Evolutionary conservation across 257 asterid genomes (phyloP).

Genomic region (Forsythia viridissima): DNA sequence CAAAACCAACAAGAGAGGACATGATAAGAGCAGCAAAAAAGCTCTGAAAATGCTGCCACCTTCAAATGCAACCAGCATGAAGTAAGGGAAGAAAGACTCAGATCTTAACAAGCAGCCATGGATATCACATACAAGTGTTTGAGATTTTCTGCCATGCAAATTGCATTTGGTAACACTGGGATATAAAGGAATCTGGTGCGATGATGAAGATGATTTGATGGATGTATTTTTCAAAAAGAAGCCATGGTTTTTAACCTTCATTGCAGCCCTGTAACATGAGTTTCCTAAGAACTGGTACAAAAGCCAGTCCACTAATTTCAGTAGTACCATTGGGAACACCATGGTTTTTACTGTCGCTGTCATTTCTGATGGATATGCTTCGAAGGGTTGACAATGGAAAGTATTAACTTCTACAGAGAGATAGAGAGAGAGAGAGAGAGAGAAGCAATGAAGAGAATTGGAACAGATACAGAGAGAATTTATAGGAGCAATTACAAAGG

Average conservation of each 20-base stretch:
- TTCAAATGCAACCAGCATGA: slow-evolving; percentile 94
- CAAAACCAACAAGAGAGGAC: slow-evolving; percentile 46
- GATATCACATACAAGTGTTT: slow-evolving; percentile 66
- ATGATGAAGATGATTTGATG: slow-evolving; percentile 35
- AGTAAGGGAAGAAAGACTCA: slow-evolving; percentile 74
- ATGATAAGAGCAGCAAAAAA: slow-evolving; percentile 57
- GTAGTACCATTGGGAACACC: slow-evolving; percentile 65
- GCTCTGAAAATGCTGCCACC: slow-evolving; percentile 83
- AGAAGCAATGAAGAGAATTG: slow-evolving; percentile 28
- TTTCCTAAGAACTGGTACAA: slow-evolving; percentile 61
- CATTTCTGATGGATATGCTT: slow-evolving; percentile 16
- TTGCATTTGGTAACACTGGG: slow-evolving; percentile 49
- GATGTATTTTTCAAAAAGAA: slow-evolving; percentile 39
- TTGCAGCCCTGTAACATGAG: slow-evolving; percentile 66
- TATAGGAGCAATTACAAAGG: slow-evolving; percentile 47
- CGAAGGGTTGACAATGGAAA: not conserved
- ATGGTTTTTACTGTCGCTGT: slow-evolving; percentile 37
- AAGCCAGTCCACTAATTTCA: slow-evolving; percentile 55
- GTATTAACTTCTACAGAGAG: not conserved
- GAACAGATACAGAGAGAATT: slow-evolving; percentile 39
- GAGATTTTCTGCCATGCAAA: slow-evolving; percentile 26
- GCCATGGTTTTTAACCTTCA: slow-evolving; percentile 53
- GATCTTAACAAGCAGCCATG: slow-evolving; percentile 52
- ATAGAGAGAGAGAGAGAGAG: slow-evolving; percentile 8
- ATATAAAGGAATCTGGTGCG: slow-evolving; percentile 27